These are phyloP conservation scores for Phyllosticta citribraziliensis DNA, from an alignment of 2,329 filamentous ascomycete genomes.

Conservation along the genomic window DNA sequence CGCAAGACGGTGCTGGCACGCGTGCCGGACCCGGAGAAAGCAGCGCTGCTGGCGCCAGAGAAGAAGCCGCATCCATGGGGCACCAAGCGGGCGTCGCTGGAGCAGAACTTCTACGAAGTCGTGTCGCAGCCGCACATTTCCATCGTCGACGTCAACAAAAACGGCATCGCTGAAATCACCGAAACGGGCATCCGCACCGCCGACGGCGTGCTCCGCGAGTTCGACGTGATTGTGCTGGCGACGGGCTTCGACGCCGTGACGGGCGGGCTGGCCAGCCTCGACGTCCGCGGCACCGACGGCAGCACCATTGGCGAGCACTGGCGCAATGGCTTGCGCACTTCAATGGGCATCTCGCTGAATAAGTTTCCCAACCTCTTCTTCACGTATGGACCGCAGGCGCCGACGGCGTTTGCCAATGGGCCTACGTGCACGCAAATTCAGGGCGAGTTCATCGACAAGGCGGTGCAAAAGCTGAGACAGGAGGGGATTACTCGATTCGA, in stretches of 20 bases:
- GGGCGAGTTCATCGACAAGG: constrained; percentile 36
- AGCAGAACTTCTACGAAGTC: constrained; percentile 30
- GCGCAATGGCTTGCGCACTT: not conserved
- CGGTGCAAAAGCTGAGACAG: constrained; percentile 28
- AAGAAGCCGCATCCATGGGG: constrained; percentile 37
- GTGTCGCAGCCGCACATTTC: constrained; percentile 36
- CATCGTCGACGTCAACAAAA: constrained; percentile 30
- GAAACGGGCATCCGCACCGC: constrained; percentile 41
- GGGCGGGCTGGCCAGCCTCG: constrained; percentile 14
- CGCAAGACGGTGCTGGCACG: constrained; percentile 22
- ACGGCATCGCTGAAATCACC: constrained; percentile 38
- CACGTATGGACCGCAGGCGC: constrained; percentile 38
- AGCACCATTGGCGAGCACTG: not conserved
- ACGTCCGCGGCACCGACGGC: not conserved
- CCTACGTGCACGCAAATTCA: constrained; percentile 37
- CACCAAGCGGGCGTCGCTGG: constrained; percentile 27
- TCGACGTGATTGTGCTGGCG: constrained; percentile 44
- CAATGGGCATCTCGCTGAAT: constrained; percentile 17
- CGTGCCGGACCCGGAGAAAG: constrained; percentile 37
- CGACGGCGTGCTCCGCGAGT: constrained; percentile 37
- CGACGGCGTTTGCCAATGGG: constrained; percentile 38
- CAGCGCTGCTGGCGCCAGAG: constrained; percentile 42
- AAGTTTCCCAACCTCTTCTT: constrained; percentile 30
- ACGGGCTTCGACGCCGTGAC: constrained; percentile 35
- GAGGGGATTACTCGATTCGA: constrained; percentile 32